These are phyloP conservation scores for Fragilaria radians DNA, from an alignment of 108 stramenopile species.

Conservation along the genomic window DNA sequence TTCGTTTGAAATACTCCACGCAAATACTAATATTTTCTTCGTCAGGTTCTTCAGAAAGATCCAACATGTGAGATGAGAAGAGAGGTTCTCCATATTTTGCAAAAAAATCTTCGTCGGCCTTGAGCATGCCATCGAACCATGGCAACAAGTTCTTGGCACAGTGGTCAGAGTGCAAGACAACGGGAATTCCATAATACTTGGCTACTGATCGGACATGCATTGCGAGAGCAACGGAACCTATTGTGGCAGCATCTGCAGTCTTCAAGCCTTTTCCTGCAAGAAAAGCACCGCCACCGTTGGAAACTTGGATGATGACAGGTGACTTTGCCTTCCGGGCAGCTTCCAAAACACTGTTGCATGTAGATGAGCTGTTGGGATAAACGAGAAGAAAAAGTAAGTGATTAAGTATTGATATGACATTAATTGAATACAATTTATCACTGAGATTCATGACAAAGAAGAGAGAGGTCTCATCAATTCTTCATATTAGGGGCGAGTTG, in stretches of 20 bases:
- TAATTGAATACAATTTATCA: no score
- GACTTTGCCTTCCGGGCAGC: slow-evolving; percentile 82
- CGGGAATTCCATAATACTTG: slow-evolving; percentile 94
- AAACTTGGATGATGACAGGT: slow-evolving; percentile 91
- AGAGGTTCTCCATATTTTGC: slow-evolving; percentile 86
- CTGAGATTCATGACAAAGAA: no score
- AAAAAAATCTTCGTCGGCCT: slow-evolving; percentile 90
- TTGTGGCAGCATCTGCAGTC: slow-evolving; percentile 71
- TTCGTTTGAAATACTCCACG: slow-evolving; percentile 89
- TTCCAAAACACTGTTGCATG: slow-evolving; percentile 86
- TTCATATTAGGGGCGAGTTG: no score
- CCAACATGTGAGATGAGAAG: slow-evolving; percentile 91
- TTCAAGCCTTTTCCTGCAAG: slow-evolving; percentile 88
- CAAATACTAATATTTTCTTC: slow-evolving; percentile 93
- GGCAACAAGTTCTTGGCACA: slow-evolving; percentile 91
- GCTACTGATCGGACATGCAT: slow-evolving; percentile 93
- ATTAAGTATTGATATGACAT: no score
- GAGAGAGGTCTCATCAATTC: no score
- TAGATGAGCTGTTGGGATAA: slow-evolving; percentile 88
- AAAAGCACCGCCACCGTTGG: slow-evolving; percentile 88
- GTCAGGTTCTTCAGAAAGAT: slow-evolving; percentile 88
- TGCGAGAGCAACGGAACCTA: slow-evolving; percentile 90
- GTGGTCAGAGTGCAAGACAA: slow-evolving; percentile 96
- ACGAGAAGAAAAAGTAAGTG: no score
- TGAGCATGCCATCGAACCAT: slow-evolving; percentile 95